phyloP scores from a whole-genome alignment of 2,329 filamentous ascomycete species.

The Nothomitra cinnamomea region DNA sequence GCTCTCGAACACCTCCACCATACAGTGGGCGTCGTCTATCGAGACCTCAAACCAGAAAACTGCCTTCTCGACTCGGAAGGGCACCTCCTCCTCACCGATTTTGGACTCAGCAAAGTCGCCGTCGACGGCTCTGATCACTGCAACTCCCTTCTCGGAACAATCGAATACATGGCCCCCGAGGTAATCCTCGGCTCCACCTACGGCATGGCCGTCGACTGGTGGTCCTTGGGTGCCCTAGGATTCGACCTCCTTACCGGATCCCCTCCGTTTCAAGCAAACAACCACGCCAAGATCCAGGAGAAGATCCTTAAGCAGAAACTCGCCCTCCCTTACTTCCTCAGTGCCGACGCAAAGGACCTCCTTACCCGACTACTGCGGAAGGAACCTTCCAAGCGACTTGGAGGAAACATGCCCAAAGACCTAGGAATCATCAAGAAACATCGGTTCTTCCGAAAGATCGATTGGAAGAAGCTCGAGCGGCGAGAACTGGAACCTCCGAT shows the following conservation, averaged over 20 bases:
- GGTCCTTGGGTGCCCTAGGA: constrained; percentile 86
- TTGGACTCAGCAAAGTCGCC: constrained; percentile 89
- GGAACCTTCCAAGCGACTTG: constrained; percentile 79
- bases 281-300: constrained; percentile 87
- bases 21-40: constrained; percentile 85
- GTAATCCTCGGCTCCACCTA: constrained; percentile 79
- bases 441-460: constrained; percentile 90
- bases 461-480: constrained; percentile 75
- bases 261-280: constrained; percentile 78
- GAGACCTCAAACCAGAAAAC: constrained; percentile 95
- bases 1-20: constrained; percentile 86
- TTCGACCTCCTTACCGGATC: constrained; percentile 86
- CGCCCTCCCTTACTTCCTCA: constrained; percentile 73
- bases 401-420: constrained; percentile 78
- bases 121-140: constrained; percentile 55
- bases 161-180: constrained; percentile 98
- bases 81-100: constrained; percentile 88
- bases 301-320: constrained; percentile 93
- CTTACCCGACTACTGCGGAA: constrained; percentile 81
- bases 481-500: constrained; percentile 81
- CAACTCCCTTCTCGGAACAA: constrained; percentile 82
- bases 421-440: constrained; percentile 74
- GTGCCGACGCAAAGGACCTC: constrained; percentile 83
- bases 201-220: constrained; percentile 94
- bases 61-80: constrained; percentile 83